Conservation (phyloP, 202 grass and related monocot species). For the Setaria italica region DNA sequence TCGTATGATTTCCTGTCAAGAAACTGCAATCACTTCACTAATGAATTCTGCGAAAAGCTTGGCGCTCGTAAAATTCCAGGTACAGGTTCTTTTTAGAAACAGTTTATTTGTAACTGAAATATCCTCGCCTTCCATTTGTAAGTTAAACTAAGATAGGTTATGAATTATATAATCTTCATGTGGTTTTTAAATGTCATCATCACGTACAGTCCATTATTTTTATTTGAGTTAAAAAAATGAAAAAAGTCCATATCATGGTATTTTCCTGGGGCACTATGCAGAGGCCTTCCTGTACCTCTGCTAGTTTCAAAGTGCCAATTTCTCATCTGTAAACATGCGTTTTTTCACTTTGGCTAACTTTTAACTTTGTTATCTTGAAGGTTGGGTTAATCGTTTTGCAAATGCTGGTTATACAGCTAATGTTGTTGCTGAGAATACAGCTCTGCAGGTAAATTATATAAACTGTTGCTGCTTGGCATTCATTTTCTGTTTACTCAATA, state of each 20-base stretch:
- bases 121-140: neutral
- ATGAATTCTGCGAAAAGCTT: constrained; percentile 72
- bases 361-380: constrained; percentile 33
- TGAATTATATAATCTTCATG: no score
- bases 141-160: neutral
- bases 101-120: constrained; percentile 21
- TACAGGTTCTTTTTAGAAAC: constrained; percentile 9
- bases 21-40: constrained; percentile 89
- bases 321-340: neutral
- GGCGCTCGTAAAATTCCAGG: constrained; percentile 64
- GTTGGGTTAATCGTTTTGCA: constrained; percentile 91
- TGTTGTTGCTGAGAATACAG: constrained; percentile 71
- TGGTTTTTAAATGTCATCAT: no score
- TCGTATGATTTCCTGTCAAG: constrained; percentile 84
- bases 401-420: constrained; percentile 74
- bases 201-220: neutral
- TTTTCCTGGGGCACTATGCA: neutral
- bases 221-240: neutral
- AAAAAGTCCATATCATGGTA: neutral
- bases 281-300: neutral
- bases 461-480: neutral
- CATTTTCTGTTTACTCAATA: neutral
- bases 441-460: constrained; percentile 46
- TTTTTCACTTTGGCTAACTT: constrained; percentile 26
- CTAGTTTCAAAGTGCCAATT: constrained; percentile 11